Evolutionary conservation across 2,329 filamentous ascomycete genomes (phyloP).

Genomic region (Hymenoscyphus infarciens): DNA sequence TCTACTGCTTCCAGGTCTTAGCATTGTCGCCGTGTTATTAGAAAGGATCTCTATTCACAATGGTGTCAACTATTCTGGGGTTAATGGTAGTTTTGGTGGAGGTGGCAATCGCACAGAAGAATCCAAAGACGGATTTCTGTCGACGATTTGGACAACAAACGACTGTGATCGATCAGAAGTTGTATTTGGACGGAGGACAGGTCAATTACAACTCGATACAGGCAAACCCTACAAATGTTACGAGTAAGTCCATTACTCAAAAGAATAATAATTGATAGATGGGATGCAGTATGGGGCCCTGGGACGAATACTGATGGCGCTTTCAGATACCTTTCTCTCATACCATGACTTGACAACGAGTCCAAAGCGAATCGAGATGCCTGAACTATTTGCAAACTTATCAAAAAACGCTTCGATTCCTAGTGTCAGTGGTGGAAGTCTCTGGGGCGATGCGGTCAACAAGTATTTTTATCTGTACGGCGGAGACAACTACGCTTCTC

Average conservation of each 20-base stretch:
- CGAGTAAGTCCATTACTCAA: slow-evolving; percentile 45
- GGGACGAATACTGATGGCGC: neutral
- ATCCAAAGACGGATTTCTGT: slow-evolving; percentile 53
- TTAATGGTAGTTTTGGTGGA: slow-evolving; percentile 17
- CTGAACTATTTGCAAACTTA: slow-evolving; percentile 53
- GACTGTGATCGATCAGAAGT: slow-evolving; percentile 52
- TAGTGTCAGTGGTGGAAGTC: slow-evolving; percentile 43
- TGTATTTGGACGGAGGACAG: slow-evolving; percentile 62
- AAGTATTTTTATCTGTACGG: slow-evolving; percentile 62
- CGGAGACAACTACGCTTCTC: slow-evolving; percentile 47
- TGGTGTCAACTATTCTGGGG: slow-evolving; percentile 8
- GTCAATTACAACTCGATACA: slow-evolving; percentile 52
- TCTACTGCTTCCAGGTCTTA: slow-evolving; percentile 4
- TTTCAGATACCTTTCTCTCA: slow-evolving; percentile 49
- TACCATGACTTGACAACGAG: slow-evolving; percentile 53
- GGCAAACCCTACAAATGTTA: slow-evolving; percentile 48
- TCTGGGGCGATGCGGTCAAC: slow-evolving; percentile 61
- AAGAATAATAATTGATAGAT: neutral
- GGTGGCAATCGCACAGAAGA: slow-evolving; percentile 38
- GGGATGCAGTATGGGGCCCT: neutral
- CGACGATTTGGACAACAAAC: slow-evolving; percentile 57
- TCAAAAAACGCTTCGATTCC: slow-evolving; percentile 58
- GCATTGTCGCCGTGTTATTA: slow-evolving; percentile 1
- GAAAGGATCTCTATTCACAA: neutral
- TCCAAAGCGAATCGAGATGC: slow-evolving; percentile 40